Evolutionary conservation across 2,329 filamentous ascomycete genomes (phyloP).

Genomic region (Pseudodiploospora longispora): DNA sequence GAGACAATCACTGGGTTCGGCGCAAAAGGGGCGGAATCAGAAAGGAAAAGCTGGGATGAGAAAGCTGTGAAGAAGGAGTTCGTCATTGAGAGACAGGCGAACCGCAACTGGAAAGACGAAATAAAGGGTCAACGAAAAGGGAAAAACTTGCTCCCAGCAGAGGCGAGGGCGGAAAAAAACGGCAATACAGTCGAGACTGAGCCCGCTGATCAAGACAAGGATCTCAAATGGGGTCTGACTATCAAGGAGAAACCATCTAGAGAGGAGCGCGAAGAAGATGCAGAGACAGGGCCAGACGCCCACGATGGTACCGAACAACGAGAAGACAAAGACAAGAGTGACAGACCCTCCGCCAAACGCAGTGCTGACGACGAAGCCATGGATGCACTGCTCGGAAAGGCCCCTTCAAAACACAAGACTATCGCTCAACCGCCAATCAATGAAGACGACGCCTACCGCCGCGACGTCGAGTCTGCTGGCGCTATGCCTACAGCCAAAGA

Average conservation of each 20-base stretch:
- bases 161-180: conserved; percentile 38
- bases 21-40: conserved; percentile 35
- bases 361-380: conserved; percentile 48
- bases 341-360: conserved; percentile 8
- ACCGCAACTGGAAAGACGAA: conserved; percentile 56
- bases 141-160: conserved; percentile 52
- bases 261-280: conserved; percentile 46
- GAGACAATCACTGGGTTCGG: conserved; percentile 45
- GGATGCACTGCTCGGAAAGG: conserved; percentile 56
- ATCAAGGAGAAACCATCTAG: conserved; percentile 32
- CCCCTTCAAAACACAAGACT: conserved; percentile 32
- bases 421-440: conserved; percentile 40
- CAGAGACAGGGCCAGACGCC: conserved; percentile 10
- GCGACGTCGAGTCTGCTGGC: conserved; percentile 64
- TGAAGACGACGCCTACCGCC: conserved; percentile 61
- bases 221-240: conserved; percentile 48
- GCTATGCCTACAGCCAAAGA: conserved; percentile 71
- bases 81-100: conserved; percentile 50
- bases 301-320: neutral
- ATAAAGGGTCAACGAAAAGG: conserved; percentile 36
- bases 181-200: conserved; percentile 21
- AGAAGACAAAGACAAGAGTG: conserved; percentile 4
- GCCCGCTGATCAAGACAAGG: conserved; percentile 39
- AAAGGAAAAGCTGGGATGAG: conserved; percentile 21
- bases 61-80: conserved; percentile 30